Percentiles rank a stretch among this genome's conserved stretches.
These are phyloP conservation scores for Venturiaceae sp. DNA, from an alignment of 2,329 filamentous ascomycete species.

Conservation along the genomic window DNA sequence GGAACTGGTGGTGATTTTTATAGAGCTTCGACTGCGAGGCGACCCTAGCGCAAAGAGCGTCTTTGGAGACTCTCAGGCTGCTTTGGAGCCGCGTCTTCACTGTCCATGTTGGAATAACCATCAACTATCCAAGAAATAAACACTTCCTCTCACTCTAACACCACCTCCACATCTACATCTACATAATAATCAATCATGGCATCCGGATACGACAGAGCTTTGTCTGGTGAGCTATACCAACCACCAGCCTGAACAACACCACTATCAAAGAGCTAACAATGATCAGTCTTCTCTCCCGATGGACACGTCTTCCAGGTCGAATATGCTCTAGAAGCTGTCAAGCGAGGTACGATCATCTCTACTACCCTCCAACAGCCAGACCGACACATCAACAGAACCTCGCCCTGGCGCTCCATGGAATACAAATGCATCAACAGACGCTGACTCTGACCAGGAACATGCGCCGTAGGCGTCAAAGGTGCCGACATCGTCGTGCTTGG, in stretches of 20 bases:
- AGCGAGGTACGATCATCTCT: slow-evolving; percentile 60
- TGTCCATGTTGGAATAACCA: too few relatives aligned
- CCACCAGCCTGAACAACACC: slow-evolving; percentile 14
- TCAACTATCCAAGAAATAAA: background rate
- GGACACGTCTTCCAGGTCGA: slow-evolving; percentile 99
- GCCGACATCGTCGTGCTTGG: slow-evolving; percentile 88
- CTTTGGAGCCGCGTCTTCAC: too few relatives aligned
- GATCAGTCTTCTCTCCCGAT: slow-evolving; percentile 89
- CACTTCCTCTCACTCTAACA: background rate
- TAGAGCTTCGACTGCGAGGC: background rate
- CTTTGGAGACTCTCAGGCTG: too few relatives aligned
- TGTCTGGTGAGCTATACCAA: slow-evolving; percentile 67
- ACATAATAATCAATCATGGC: slow-evolving; percentile 48
- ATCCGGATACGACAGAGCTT: slow-evolving; percentile 97
- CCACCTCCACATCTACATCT: background rate
- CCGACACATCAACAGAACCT: background rate
- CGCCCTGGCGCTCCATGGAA: background rate
- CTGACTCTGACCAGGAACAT: slow-evolving; percentile 58
- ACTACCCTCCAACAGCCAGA: background rate
- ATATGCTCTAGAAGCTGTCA: slow-evolving; percentile 97
- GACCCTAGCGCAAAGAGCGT: too few relatives aligned
- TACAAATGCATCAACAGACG: background rate
- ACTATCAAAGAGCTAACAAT: slow-evolving; percentile 6
- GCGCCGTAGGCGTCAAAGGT: slow-evolving; percentile 95
- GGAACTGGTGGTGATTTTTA: background rate